phyloP scores from a whole-genome alignment of 495 filamentous ascomycete species.

The Hypoxylon perforatum region DNA sequence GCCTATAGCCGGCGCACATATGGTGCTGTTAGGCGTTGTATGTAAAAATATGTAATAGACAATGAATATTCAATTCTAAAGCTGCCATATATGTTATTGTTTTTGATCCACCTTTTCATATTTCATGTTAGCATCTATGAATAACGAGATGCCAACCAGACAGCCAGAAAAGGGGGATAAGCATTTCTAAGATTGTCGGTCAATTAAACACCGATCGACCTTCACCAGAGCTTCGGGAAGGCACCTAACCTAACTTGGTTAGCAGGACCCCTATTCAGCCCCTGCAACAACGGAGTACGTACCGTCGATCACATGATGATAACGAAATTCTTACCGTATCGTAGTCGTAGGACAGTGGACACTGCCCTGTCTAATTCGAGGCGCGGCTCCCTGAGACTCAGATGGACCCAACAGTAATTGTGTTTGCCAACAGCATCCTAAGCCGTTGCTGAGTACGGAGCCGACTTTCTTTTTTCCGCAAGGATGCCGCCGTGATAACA shows the following conservation, averaged over 20 bases:
- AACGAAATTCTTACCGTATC: constrained; percentile 19
- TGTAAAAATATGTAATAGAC: constrained; percentile 36
- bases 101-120: background rate
- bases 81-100: constrained; percentile 11
- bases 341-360: constrained; percentile 15
- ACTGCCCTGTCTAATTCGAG: constrained; percentile 15
- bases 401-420: constrained; percentile 4
- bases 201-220: constrained; percentile 39
- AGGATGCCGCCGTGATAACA: constrained; percentile 54
- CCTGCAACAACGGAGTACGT: constrained; percentile 23
- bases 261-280: constrained; percentile 41
- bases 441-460: constrained; percentile 27
- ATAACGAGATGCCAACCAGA: too few species aligned
- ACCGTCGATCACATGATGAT: constrained; percentile 36
- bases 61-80: constrained; percentile 38
- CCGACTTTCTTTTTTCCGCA: constrained; percentile 21
- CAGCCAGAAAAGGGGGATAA: too few species aligned
- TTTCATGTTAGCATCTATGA: too few species aligned
- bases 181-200: too few species aligned
- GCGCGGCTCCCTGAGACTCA: constrained; percentile 29
- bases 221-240: constrained; percentile 25
- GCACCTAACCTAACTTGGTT: constrained; percentile 9
- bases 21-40: constrained; percentile 30
- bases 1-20: constrained; percentile 2
- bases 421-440: background rate